Evolutionary conservation across 805 yeast genomes (phyloP), one percentile per base, ranked within the genome.

Genomic region (Lachancea dasiensis): DNA sequence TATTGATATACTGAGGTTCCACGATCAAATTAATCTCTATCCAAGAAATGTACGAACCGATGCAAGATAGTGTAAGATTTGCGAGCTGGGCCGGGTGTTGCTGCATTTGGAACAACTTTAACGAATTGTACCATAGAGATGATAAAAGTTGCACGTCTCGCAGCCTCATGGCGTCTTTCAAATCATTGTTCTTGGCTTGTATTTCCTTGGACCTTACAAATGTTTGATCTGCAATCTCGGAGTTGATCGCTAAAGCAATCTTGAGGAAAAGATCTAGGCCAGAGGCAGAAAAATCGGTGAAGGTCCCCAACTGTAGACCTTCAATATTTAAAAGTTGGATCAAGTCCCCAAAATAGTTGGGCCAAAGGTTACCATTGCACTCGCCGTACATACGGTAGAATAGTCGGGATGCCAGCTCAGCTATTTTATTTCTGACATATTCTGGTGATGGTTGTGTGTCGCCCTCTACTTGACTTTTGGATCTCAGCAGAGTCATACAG

Each of bases 21-120:
- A 87, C 70, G 38, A 90, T 76, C 49, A 86, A 67, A 38, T 79
- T 68, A 44, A 89, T 79, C 56, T 86, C 94, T 58, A 89, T 86
- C 98, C 99, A 92, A 17, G 89, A 79, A 17, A 87, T 83, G 72
- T 83, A 92, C 9, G 77, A 77, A 8, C 97, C 97, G 39, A 92
- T 75, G 39, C 51, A 84, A 49, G 44, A 82, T 70, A 42, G 75
- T 77, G 46, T 52, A 45, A 49, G 49, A 28, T 39, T 49, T 21
- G 60, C 51, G 17, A 55, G 49, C 18, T 57, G 58, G 3, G 54
- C 43, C 23, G 42, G 49, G 24, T 43, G 47, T 20, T 39, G 47
- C 27, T 48, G 49, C 24, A 41, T 39, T 20, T 40, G 36, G 15
- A 44, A 35, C 36, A 41, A 42, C 37, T 51, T 48, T 43, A 59